Base-by-base conservation (phyloP, 2,329 filamentous ascomycete species). In the Neopestalotiopsis sp. region DNA sequence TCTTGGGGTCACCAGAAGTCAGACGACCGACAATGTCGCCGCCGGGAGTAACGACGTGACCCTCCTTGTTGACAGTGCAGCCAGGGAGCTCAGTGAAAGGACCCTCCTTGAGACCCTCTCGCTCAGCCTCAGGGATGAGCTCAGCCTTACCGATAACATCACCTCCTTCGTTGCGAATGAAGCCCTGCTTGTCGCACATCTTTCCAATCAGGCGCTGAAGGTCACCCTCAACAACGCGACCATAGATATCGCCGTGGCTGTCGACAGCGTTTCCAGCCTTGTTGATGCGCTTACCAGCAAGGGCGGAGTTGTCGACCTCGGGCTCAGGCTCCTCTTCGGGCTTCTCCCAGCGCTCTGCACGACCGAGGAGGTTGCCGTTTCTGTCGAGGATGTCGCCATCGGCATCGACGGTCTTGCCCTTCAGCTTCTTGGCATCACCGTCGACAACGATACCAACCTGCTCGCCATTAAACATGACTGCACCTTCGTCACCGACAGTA, bases 1-100 rank as follows among this genome's bases (percentile, higher is more conserved):
- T 83, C 85, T 94, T 94, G 45, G 87, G 79, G 67, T 97, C 92
- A 2, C 93, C 94, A 61, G 90, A 88, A 3, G 87, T 84, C 53
- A 95, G 86, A 57, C 91, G 85, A 28, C 94, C 94, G 62, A 96
- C 92, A 30, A 92, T 85, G 71, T 92, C 89, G 45, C 92, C 93
- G 64, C 88, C 84, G 0, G 86, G 82, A 9, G 91, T 91, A 57
- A 91, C 86, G 56, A 93, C 84, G 70, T 89, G 91, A 66, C 91
- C 91, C 56, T 92, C 90, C 79, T 91, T 92, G 78, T 86, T 86
- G 40, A 93, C 89, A 5, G 87, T 90, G 70, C 90, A 88, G 64
- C 89, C 89, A 57, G 86, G 82, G 28, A 91, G 87, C 73, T 91
- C 90, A 14, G 90, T 87, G 76, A 94, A 94, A 14, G 90, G 89